Base-by-base conservation (phyloP, 2,329 filamentous ascomycete genomes). In the Fusarium sp. region DNA sequence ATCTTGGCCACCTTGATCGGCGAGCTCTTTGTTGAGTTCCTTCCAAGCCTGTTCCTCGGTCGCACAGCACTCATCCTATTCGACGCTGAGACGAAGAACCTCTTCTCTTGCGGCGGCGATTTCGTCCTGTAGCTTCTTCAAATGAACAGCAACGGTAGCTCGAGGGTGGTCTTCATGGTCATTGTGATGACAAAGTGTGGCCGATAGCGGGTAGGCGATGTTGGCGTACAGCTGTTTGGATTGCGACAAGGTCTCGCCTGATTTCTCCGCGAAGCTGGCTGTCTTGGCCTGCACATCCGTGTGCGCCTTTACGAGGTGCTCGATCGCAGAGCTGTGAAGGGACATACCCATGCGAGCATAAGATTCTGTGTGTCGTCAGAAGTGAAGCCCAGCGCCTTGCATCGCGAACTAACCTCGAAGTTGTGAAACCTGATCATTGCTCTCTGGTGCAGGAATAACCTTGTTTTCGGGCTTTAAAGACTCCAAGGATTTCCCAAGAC, bases 131-230 rank as follows among this genome's bases (percentile, higher is more conserved):
- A 83, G 48, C 4, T 44, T 58, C 2, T 70, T 36, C 7, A 83
- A 36, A 26, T 82, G 82, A 5, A 63, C 56, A 0, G 61, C 63
- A 3, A 83, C 69, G 0, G 74, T 80, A 1, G 78, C 79, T n/a
- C 61, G 61, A 2, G 80, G 73, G 14, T 75, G 59, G 1, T 61
- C 69, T 22, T 74, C 60, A 1, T 73, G 75, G 44, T 59, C 69
- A 22, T 74, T 58, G 1, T 77, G 75, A 41, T 78, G 73, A 24
- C 81, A 83, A 8, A 81, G 62, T 0, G 82, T 83, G 3, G 75
- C 77, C 1, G 77, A 77, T 3, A 83, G 66, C 2, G 81, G 81
- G n/a, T 76, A 78, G 0, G 74, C 59, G 12, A 83, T 78, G 64
- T 82, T 82, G 35, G 69, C 64, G 50, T 83, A 83, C 5, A 83